phyloP scores from a whole-genome alignment of 169 alveolate species.

The Fabrea salina region DNA sequence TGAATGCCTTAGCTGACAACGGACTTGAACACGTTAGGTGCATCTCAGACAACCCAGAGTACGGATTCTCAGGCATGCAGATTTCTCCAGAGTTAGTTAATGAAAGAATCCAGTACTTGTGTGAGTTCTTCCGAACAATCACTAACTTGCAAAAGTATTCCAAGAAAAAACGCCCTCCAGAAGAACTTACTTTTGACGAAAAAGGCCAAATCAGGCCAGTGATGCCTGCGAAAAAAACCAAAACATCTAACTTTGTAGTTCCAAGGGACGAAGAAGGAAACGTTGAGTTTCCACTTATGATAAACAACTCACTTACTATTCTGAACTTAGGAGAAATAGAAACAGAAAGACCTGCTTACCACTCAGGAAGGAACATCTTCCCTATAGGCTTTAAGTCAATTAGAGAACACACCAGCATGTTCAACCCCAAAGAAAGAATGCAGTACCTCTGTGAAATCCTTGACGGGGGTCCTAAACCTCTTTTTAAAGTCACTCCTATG shows the following conservation, averaged over 20 bases:
- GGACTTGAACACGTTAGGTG: slow-evolving; percentile 57
- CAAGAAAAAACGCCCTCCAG: slow-evolving; percentile 25
- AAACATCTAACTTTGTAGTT: slow-evolving; percentile 45
- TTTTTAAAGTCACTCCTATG: slow-evolving; percentile 68
- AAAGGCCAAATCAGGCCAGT: neutral
- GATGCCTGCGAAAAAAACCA: slow-evolving; percentile 15
- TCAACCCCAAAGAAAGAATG: slow-evolving; percentile 65
- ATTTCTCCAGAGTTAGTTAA: slow-evolving; percentile 10
- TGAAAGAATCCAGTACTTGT: slow-evolving; percentile 36
- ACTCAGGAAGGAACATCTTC: slow-evolving; percentile 75
- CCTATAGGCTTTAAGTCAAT: slow-evolving; percentile 82
- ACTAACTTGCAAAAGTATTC: slow-evolving; percentile 31
- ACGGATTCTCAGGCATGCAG: slow-evolving; percentile 50
- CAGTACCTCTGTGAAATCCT: slow-evolving; percentile 80
- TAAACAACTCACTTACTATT: slow-evolving; percentile 66
- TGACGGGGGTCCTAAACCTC: slow-evolving; percentile 85
- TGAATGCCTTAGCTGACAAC: slow-evolving; percentile 62
- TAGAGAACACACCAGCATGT: slow-evolving; percentile 75
- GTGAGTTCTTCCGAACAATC: slow-evolving; percentile 63
- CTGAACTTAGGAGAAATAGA: slow-evolving; percentile 59
- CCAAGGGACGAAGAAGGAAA: slow-evolving; percentile 56
- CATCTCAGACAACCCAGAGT: slow-evolving; percentile 36
- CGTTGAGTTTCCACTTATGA: slow-evolving; percentile 64
- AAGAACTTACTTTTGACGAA: slow-evolving; percentile 23
- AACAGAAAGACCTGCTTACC: slow-evolving; percentile 46